Evolutionary conservation across 1,284 basidiomycete genomes (phyloP).

Genomic region (Rugosomyces carneus): DNA sequence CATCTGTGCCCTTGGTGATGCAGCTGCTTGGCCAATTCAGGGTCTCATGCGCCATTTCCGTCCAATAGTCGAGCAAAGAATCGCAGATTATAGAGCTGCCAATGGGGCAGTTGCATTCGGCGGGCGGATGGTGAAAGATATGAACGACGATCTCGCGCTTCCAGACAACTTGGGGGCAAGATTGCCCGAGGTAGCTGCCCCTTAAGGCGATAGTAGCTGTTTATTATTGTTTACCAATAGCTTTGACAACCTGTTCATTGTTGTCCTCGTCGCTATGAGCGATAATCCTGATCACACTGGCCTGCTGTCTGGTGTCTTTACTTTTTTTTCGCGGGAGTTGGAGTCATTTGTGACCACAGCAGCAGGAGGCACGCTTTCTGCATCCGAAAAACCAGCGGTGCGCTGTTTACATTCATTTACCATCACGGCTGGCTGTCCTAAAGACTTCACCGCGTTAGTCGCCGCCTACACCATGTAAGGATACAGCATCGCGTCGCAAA

Average conservation of each 20-base stretch:
- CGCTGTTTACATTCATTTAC: not conserved
- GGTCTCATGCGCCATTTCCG: conserved; percentile 96
- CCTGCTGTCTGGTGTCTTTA: conserved; percentile 58
- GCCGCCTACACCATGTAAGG: too few species aligned
- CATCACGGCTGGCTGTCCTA: not conserved
- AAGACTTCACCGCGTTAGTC: conserved; percentile 6
- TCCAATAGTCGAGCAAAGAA: conserved; percentile 86
- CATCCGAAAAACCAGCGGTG: conserved; percentile 19
- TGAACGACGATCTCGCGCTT: conserved; percentile 69
- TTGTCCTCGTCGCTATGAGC: not conserved
- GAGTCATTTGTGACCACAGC: conserved; percentile 65
- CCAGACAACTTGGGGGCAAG: conserved; percentile 75
- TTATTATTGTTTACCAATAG: not conserved
- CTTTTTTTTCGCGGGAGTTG: conserved; percentile 63
- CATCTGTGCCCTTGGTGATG: conserved; percentile 95
- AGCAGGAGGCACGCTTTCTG: conserved; percentile 36
- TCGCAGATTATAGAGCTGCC: conserved; percentile 70
- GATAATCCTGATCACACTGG: conserved; percentile 22
- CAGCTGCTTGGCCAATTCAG: conserved; percentile 98
- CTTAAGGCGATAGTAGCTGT: conserved; percentile 2
- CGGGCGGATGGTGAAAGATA: conserved; percentile 69
- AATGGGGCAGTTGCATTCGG: conserved; percentile 90
- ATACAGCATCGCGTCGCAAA: conserved; percentile 3
- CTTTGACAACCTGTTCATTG: too few species aligned
- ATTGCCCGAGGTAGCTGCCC: conserved; percentile 20